Evolutionary conservation across 495 filamentous ascomycete species (phyloP).

Genomic region (Astrothelium subdiscretum): DNA sequence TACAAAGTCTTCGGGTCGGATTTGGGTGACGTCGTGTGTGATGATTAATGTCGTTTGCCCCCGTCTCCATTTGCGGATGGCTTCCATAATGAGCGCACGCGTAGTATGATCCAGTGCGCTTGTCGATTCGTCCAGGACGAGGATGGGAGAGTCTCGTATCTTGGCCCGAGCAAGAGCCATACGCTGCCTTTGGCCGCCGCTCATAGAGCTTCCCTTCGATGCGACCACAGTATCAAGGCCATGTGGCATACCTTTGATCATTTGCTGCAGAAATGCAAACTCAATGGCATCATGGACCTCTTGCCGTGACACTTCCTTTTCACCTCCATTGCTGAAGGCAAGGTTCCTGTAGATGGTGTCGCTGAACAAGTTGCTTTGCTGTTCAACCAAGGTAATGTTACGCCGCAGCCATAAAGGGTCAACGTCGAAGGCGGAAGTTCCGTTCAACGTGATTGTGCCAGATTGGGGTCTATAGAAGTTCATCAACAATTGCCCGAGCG

Average conservation of each 20-base stretch:
- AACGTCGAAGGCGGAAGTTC: constrained; percentile 46
- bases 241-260: constrained; percentile 56
- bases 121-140: constrained; percentile 35
- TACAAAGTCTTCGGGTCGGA: constrained; percentile 60
- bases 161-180: constrained; percentile 32
- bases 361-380: constrained; percentile 72
- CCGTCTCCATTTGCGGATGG: constrained; percentile 28
- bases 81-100: constrained; percentile 27
- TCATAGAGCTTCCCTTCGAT: constrained; percentile 55
- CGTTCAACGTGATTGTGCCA: constrained; percentile 63
- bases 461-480: constrained; percentile 57
- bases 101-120: constrained; percentile 33
- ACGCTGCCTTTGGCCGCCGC: constrained; percentile 61
- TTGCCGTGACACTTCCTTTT: constrained; percentile 35
- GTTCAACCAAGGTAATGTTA: constrained; percentile 75
- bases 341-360: constrained; percentile 74
- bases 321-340: constrained; percentile 51
- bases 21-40: constrained; percentile 81
- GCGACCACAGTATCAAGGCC: constrained; percentile 68
- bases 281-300: constrained; percentile 49
- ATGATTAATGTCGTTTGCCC: constrained; percentile 35
- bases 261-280: constrained; percentile 60
- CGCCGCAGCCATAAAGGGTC: constrained; percentile 62
- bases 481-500: constrained; percentile 66
- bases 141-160: constrained; percentile 31